Evolutionary conservation across 2,329 filamentous ascomycete species (phyloP).

Genomic region (Aspergillus fischeri): DNA sequence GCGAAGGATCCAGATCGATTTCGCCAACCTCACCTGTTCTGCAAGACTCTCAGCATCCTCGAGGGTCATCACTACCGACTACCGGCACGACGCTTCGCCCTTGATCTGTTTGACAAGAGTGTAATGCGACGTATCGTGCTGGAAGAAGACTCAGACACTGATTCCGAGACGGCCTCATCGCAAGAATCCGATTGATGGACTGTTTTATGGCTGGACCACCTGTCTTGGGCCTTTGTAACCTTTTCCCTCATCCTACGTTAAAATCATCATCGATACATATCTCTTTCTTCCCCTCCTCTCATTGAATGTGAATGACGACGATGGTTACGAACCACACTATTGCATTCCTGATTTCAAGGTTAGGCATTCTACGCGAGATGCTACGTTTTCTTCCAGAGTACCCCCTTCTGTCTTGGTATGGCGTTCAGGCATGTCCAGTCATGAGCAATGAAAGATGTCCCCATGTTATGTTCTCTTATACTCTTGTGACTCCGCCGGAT

Average conservation of each 20-base stretch:
- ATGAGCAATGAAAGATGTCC: constrained; percentile 15
- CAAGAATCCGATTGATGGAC: constrained; percentile 16
- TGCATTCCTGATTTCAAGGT: constrained; percentile 1
- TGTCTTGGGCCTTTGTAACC: neutral
- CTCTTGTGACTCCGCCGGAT: neutral
- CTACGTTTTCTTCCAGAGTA: neutral
- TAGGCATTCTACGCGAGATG: neutral
- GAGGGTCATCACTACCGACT: constrained; percentile 88
- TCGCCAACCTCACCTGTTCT: constrained; percentile 71
- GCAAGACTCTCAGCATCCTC: constrained; percentile 76
- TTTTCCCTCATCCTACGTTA: neutral
- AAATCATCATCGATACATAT: neutral
- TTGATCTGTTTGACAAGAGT: constrained; percentile 90
- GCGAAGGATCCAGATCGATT: constrained; percentile 71
- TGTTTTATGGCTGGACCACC: neutral
- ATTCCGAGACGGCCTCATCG: constrained; percentile 30
- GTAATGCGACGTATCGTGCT: constrained; percentile 82
- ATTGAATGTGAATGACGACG: neutral
- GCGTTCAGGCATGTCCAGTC: constrained; percentile 10
- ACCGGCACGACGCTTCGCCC: constrained; percentile 79
- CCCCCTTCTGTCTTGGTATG: constrained; percentile 5
- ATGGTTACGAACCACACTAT: neutral
- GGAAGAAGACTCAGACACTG: constrained; percentile 57
- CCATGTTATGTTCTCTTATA: constrained; percentile 5
- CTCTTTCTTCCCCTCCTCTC: neutral